phyloP scores from a whole-genome alignment of 805 yeast species.

The Wickerhamomyces chambardii region DNA sequence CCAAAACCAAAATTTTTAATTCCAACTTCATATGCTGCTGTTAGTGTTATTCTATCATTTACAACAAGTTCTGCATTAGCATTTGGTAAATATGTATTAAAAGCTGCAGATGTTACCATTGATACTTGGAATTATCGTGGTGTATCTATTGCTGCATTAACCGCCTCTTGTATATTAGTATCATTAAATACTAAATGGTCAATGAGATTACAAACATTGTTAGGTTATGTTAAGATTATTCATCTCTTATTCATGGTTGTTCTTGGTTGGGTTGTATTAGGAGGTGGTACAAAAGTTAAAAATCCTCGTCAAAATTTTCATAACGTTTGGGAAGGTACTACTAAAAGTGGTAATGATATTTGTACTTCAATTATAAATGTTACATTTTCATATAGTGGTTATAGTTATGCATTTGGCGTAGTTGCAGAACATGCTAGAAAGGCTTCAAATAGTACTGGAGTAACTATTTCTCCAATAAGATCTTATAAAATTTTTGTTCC shows the following conservation, averaged over 20 bases:
- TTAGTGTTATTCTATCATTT: slow-evolving; percentile 26
- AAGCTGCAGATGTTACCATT: slow-evolving; percentile 22
- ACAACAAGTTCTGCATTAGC: slow-evolving; percentile 27
- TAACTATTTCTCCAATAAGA: slow-evolving; percentile 27
- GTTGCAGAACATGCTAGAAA: slow-evolving; percentile 16
- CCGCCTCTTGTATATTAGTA: slow-evolving; percentile 24
- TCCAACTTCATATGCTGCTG: slow-evolving; percentile 29
- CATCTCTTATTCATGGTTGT: slow-evolving; percentile 24
- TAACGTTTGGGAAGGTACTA: slow-evolving; percentile 30
- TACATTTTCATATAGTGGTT: slow-evolving; percentile 33
- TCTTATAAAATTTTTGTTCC: slow-evolving; percentile 20
- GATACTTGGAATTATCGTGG: slow-evolving; percentile 45
- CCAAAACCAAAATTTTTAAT: slow-evolving; percentile 25
- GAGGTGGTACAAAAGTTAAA: slow-evolving; percentile 25
- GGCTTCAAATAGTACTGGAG: slow-evolving; percentile 2
- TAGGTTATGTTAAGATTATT: slow-evolving; percentile 27
- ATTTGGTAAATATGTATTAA: slow-evolving; percentile 23
- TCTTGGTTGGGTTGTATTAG: slow-evolving; percentile 26
- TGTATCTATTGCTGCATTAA: slow-evolving; percentile 23
- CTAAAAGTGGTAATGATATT: slow-evolving; percentile 31
- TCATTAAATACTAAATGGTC: slow-evolving; percentile 20
- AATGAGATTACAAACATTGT: slow-evolving; percentile 20
- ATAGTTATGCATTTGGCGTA: slow-evolving; percentile 28
- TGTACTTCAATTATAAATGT: slow-evolving; percentile 34
- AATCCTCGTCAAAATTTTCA: slow-evolving; percentile 25